Percentiles rank a stretch among this genome's conserved stretches.
These are phyloP conservation scores for Rugosomyces carneus DNA, from an alignment of 1,284 basidiomycete species.

Conservation along the genomic window DNA sequence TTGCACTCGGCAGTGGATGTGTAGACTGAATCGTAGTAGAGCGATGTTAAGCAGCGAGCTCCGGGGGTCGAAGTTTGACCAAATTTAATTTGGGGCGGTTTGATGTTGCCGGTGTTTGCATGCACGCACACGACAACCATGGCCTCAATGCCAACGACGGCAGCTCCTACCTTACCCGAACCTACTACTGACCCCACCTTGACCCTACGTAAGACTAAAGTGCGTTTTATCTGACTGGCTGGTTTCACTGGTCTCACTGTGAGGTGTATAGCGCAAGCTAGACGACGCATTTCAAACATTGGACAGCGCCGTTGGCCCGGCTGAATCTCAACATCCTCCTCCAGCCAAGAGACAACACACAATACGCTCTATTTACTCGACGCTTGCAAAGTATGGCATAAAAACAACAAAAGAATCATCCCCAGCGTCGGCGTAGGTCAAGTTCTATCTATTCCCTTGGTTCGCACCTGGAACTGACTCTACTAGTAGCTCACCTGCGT, in stretches of 20 bases:
- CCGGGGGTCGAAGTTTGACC: no score
- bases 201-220: slow-evolving; percentile 19
- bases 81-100: no score
- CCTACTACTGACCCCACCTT: background rate
- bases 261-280: slow-evolving; percentile 52
- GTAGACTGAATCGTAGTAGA: no score
- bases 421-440: slow-evolving; percentile 30
- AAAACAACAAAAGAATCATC: slow-evolving; percentile 43
- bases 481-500: slow-evolving; percentile 1
- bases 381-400: slow-evolving; percentile 69
- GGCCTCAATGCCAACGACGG: background rate
- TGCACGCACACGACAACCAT: no score
- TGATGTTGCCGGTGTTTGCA: no score
- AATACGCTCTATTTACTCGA: slow-evolving; percentile 61
- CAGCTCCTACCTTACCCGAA: slow-evolving; percentile 2
- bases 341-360: slow-evolving; percentile 48
- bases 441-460: background rate
- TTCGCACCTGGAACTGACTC: background rate
- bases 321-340: slow-evolving; percentile 33
- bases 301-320: slow-evolving; percentile 48
- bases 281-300: slow-evolving; percentile 64
- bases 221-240: slow-evolving; percentile 5
- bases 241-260: background rate
- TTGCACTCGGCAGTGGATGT: no score
- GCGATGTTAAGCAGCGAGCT: no score